Evolutionary conservation across 2,329 filamentous ascomycete species (phyloP), one percentile per base, ranked within the genome.

Genomic region (Geosmithia flava): DNA sequence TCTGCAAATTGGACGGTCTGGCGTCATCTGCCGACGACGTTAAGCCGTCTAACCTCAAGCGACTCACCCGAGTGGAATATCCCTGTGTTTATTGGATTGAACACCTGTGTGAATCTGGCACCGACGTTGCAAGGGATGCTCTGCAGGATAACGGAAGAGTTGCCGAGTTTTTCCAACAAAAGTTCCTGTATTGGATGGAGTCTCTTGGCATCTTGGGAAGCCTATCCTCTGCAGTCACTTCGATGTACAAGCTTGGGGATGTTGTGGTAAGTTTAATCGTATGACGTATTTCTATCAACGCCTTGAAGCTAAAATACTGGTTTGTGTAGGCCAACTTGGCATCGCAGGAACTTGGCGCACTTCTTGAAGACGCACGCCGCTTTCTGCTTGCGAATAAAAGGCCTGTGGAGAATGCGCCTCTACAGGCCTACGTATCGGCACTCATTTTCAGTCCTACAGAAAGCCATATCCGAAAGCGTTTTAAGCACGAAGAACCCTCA

Each of bases 151-250:
- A 50, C 43, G 57, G 55, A 20, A n/a, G 17, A 17, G 51, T 61
- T 3, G 47, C 60, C 47, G 16, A 23, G 2, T 71, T 71, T 50
- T 49, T 70, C 7, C 46, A 56, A 49, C 10, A 27, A 6, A 13
- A 15, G 10, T 13, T 29, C 27, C 43, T 45, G 17, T 30, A 30
- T 23, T 45, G 43, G 43, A 3, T 45, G 16, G 43, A 45, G n/a
- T n/a, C 17, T 23, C 43, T 45, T 7, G 7, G 43, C n/a, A 11
- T 45, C 8, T 5, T 45, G 23, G 43, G 23, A 23, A 29, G 17
- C 15, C 7, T 45, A 11, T 30, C 43, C 10, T 8, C 8, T 29
- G 43, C 11, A 7, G 20, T 45, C 5, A 7, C 16, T 5, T 20
- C 20, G 10, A n/a, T 45, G 10, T 16, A 30, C 20, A 19, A 30